Evolutionary conservation across 331 rosid genomes (phyloP).

Genomic region (Rosa hybrid): DNA sequence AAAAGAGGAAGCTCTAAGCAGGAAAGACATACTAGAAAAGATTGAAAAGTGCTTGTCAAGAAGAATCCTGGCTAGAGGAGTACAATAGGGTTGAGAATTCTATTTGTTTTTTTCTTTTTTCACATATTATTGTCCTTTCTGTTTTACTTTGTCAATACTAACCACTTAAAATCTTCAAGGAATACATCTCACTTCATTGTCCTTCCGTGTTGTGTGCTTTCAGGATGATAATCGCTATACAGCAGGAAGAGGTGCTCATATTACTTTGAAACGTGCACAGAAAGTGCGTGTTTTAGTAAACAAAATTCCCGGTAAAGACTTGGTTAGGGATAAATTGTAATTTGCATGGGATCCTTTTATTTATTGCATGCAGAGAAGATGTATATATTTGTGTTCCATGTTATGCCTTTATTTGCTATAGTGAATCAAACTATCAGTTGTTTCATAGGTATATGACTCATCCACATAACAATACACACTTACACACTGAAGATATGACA

Average conservation of each 20-base stretch:
- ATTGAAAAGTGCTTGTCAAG: slow-evolving; percentile 76
- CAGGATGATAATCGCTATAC: slow-evolving; percentile 78
- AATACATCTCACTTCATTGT: slow-evolving; percentile 12
- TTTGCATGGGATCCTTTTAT: neutral
- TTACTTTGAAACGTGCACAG: slow-evolving; percentile 70
- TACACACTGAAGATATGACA: neutral
- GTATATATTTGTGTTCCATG: slow-evolving; percentile 1
- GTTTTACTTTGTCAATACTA: neutral
- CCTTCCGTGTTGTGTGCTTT: neutral
- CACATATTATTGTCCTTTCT: neutral
- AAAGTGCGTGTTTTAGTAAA: slow-evolving; percentile 59
- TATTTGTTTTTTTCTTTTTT: neutral
- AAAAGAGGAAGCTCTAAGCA: slow-evolving; percentile 60
- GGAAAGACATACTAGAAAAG: slow-evolving; percentile 78
- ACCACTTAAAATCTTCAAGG: neutral
- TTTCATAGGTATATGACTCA: neutral
- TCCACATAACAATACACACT: neutral
- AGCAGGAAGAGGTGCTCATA: slow-evolving; percentile 77
- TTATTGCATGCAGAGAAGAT: neutral
- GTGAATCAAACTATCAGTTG: neutral
- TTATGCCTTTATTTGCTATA: neutral
- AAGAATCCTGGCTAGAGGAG: slow-evolving; percentile 87
- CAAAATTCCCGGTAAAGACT: slow-evolving; percentile 61
- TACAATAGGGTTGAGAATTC: slow-evolving; percentile 59
- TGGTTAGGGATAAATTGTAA: neutral